Base-by-base conservation (phyloP, 1,284 basidiomycete species). In the Athelia sp. region DNA sequence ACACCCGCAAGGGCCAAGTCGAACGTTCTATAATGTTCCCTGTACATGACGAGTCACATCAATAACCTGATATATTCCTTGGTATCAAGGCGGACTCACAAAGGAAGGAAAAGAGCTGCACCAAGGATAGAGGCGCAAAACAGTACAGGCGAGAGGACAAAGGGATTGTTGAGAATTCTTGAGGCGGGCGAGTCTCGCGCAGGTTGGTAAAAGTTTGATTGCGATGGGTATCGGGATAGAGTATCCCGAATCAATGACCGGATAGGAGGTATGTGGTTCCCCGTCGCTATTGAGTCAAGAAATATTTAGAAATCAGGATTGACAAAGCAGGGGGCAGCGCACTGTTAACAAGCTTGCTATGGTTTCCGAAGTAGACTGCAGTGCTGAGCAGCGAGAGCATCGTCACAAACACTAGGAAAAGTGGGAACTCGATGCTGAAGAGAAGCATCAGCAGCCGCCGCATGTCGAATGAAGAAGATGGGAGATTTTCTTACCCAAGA, bases 1-100 rank as follows among this genome's bases (percentile, higher is more conserved):
- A 86, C 55, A 6, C 81, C 75, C 0, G 93, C 90, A 23, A 95
- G 72, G 3, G 82, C 64, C 15, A 94, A 78, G 66, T 97, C 93
- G 21, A 84, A 76, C 0, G 74, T 65, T 8, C 81, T 75, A 47
- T 92, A 84, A 54, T 82, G 36, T n/a, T 17, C n/a, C 36, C 36
- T 40, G n/a, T 6, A 40, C 19, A n/a, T n/a, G n/a, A 79, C 29
- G 70, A 57, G 24, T 48, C 38, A 17, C 43, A 26, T n/a, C n/a
- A n/a, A n/a, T n/a, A n/a, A n/a, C n/a, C n/a, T n/a, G n/a, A n/a
- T n/a, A 14, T 34, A 17, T 17, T 17, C 11, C 17, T 15, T 19
- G 45, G 34, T n/a, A 46, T 11, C 45, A 23, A n/a, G n/a, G n/a
- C n/a, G 29, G 17, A 73, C 83, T 61, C 60, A 86, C 79, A 67